These are phyloP conservation scores for Penicillium dipodomyicola DNA, from an alignment of 495 filamentous ascomycete genomes.

Conservation along the genomic window DNA sequence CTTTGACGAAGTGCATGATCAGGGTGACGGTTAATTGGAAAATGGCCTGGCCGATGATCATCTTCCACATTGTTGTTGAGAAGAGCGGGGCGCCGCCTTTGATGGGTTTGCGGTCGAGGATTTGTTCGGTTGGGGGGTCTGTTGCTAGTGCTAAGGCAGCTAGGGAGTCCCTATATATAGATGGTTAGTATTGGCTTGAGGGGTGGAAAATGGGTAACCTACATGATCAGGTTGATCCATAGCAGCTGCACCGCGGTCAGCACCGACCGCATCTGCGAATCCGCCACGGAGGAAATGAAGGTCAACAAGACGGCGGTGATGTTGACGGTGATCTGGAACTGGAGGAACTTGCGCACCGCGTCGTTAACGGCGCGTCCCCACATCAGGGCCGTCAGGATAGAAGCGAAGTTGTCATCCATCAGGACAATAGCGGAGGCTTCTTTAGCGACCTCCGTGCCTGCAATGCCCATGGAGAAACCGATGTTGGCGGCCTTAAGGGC, in stretches of 20 bases:
- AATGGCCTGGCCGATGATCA: conserved; percentile 88
- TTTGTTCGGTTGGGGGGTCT: conserved; percentile 67
- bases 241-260: conserved; percentile 83
- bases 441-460: conserved; percentile 88
- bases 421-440: conserved; percentile 89
- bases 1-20: conserved; percentile 71
- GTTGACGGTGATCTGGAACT: conserved; percentile 92
- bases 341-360: conserved; percentile 85
- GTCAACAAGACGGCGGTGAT: conserved; percentile 81
- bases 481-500: conserved; percentile 85
- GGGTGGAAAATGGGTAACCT: no score
- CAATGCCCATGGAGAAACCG: conserved; percentile 88
- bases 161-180: conserved; percentile 65
- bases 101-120: conserved; percentile 71
- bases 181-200: no score
- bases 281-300: conserved; percentile 75
- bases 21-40: conserved; percentile 77
- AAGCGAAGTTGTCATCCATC: conserved; percentile 91
- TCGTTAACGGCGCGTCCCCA: conserved; percentile 90
- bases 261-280: conserved; percentile 50
- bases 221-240: conserved; percentile 88
- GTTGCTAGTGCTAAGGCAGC: conserved; percentile 84
- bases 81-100: conserved; percentile 71
- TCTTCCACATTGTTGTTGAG: conserved; percentile 85
- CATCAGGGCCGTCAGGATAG: conserved; percentile 81